Evolutionary conservation across 2,329 filamentous ascomycete genomes (phyloP), one percentile per base, ranked within the genome.

Genomic region (Colletotrichum navitas): DNA sequence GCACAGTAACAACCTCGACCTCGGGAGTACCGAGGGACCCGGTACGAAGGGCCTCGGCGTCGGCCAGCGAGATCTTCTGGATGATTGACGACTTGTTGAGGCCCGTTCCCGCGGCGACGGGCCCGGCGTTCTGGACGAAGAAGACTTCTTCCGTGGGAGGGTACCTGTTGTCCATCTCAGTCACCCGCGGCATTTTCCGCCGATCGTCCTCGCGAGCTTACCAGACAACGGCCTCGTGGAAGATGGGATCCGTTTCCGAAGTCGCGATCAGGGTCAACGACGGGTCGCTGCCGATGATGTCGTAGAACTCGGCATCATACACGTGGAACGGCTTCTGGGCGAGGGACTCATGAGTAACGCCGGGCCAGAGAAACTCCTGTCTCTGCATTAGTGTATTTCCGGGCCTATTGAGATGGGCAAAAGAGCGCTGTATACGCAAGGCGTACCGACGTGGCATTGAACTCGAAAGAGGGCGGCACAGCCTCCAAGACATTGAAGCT

Each of bases 151-250:
- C 83, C 0, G 84, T 87, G 0, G 81, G 81, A 24, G 76, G 79
- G 32, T 82, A 84, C 51, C 64, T 56, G 5, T n/a, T 14, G 24
- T 4, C 75, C 5, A 14, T 49, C 16, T 49, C 34, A 56, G 34
- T 8, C 39, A 39, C 34, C 34, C 34, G 34, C 34, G 34, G 34
- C 34, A 34, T 34, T 34, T 34, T n/a, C n/a, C n/a, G 34, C 34
- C 34, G 34, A 34, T 1, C 7, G 34, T 34, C 34, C 6, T 34
- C 10, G 34, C 34, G 8, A 14, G 43, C 43, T 24, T 39, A 71
- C 85, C 86, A 89, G 0, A 87, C 82, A 12, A 87, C 85, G 8
- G 87, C 87, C 74, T 90, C 88, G 66, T 89, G 88, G 55, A 87
- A 89, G 6, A 87, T 74, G 0, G 85, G 85, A 58, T 87, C 81